phyloP scores from a whole-genome alignment of 352 stramenopile species.

The Pythium dissimile region DNA sequence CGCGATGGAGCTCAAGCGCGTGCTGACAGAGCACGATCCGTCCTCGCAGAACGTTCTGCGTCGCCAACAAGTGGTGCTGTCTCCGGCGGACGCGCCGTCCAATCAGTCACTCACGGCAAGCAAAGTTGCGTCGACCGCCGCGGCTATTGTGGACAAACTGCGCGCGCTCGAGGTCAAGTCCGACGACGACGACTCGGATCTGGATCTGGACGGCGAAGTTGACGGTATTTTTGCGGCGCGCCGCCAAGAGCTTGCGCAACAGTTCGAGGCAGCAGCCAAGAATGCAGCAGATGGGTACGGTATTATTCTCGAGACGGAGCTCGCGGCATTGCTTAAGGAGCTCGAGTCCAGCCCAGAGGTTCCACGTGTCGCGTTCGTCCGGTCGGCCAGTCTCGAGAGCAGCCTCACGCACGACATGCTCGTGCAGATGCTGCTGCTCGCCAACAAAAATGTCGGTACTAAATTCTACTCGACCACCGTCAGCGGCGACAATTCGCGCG shows the following conservation, averaged over 20 bases:
- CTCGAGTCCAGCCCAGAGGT: constrained; percentile 33
- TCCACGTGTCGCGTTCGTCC: constrained; percentile 42
- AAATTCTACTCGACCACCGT: constrained; percentile 48
- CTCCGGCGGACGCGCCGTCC: constrained; percentile 18
- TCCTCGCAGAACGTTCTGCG: constrained; percentile 46
- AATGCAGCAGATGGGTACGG: constrained; percentile 53
- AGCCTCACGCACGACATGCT: constrained; percentile 28
- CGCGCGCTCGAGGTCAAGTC: constrained; percentile 14
- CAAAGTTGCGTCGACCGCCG: not conserved
- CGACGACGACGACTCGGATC: constrained; percentile 26
- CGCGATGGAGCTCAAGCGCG: constrained; percentile 59
- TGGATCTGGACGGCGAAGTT: constrained; percentile 46
- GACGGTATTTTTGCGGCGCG: constrained; percentile 35
- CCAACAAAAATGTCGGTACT: constrained; percentile 44
- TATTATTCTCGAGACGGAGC: constrained; percentile 32
- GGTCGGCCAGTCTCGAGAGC: not conserved
- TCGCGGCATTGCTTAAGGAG: constrained; percentile 33
- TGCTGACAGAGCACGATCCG: constrained; percentile 55
- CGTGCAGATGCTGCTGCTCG: constrained; percentile 37
- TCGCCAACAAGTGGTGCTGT: constrained; percentile 59
- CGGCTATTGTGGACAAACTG: constrained; percentile 5
- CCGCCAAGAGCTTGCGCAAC: constrained; percentile 40
- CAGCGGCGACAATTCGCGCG: too few species aligned
- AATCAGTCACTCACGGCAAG: not conserved
- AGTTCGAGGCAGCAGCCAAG: constrained; percentile 39